phyloP scores from a whole-genome alignment of 2,329 filamentous ascomycete genomes.

The Exophiala alcalophila region DNA sequence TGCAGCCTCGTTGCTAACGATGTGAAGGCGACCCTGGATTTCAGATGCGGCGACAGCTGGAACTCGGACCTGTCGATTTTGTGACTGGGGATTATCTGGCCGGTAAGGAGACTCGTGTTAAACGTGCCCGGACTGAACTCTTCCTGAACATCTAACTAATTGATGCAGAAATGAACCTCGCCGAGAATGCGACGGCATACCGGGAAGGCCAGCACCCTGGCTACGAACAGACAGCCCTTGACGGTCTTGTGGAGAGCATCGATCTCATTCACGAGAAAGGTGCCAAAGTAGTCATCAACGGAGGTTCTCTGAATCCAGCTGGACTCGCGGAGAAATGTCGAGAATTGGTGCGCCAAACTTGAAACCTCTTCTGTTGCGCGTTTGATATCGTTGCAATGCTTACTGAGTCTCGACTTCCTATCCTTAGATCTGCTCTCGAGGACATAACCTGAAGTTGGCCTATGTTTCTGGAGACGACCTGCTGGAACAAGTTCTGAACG shows the following conservation, averaged over 20 bases:
- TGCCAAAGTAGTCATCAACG: slow-evolving; percentile 24
- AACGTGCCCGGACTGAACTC: background rate
- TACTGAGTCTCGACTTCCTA: too few relatives aligned
- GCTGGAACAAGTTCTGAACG: slow-evolving; percentile 33
- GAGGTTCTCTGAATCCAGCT: slow-evolving; percentile 17
- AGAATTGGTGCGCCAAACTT: slow-evolving; percentile 6
- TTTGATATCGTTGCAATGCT: too few relatives aligned
- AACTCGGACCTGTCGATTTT: slow-evolving; percentile 30
- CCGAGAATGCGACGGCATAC: slow-evolving; percentile 12
- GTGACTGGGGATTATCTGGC: slow-evolving; percentile 39
- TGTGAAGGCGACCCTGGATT: slow-evolving; percentile 18
- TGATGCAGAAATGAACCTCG: slow-evolving; percentile 29
- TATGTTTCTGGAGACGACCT: slow-evolving; percentile 2
- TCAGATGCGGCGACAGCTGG: slow-evolving; percentile 7
- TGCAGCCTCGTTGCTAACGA: slow-evolving; percentile 32
- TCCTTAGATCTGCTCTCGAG: too few relatives aligned
- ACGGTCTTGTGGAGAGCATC: slow-evolving; percentile 4
- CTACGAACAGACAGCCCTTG: slow-evolving; percentile 22
- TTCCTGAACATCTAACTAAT: background rate
- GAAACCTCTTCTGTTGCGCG: too few relatives aligned
- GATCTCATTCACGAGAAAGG: slow-evolving; percentile 4
- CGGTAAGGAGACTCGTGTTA: slow-evolving; percentile 9
- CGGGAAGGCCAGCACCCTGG: slow-evolving; percentile 7
- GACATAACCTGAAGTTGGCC: slow-evolving; percentile 3
- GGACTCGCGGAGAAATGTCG: slow-evolving; percentile 7